These are phyloP conservation scores for Aegilops sharonensis DNA, from an alignment of 176 grass and related monocot genomes.

Conservation along the genomic window DNA sequence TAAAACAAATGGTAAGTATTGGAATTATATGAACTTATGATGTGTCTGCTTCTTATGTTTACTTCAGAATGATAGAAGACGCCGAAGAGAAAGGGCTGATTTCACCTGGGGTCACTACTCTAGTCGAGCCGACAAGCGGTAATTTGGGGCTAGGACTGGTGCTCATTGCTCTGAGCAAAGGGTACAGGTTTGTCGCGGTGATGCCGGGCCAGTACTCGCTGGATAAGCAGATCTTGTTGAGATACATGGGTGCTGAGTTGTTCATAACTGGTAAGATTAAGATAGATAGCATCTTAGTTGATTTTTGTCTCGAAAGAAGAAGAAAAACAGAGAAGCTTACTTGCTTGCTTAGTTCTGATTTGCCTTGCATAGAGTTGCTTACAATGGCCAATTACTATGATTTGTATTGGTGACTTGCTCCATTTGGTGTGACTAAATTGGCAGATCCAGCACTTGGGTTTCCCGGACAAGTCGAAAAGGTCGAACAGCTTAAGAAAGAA, in stretches of 20 bases:
- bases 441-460: constrained; percentile 65
- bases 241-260: constrained; percentile 65
- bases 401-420: not conserved
- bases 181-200: not conserved
- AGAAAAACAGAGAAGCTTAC: not conserved
- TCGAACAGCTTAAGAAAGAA: constrained; percentile 57
- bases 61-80: not conserved
- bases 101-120: not conserved
- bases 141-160: constrained; percentile 2
- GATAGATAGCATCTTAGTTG: not conserved
- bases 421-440: not conserved
- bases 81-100: constrained; percentile 11
- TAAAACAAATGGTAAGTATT: not conserved
- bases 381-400: not conserved
- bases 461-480: constrained; percentile 38
- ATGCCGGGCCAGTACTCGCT: constrained; percentile 40
- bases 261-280: constrained; percentile 44
- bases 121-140: not conserved
- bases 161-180: not conserved
- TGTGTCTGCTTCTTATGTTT: not conserved
- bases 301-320: not conserved
- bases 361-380: not conserved
- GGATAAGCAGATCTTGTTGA: constrained; percentile 69
- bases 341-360: not conserved
- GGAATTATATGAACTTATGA: not conserved